Percentiles rank a stretch among this genome's conserved stretches.
Evolutionary conservation across 305 asterid genomes (phyloP).

Genomic region (Stenogyne calaminthoides): DNA sequence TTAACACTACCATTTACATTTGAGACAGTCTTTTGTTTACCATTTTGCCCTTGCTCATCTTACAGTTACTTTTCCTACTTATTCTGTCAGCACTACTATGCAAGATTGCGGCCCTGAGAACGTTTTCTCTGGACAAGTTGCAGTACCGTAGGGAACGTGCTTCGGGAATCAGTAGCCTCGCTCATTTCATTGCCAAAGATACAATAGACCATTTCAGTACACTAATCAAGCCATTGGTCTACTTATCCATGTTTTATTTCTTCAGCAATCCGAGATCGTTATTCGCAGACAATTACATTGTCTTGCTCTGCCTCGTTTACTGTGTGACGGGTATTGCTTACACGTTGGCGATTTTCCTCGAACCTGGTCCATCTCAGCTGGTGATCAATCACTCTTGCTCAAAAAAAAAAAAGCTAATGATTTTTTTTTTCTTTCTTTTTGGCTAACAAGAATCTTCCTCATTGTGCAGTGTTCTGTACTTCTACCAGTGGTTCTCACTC

Average conservation of each 20-base stretch:
- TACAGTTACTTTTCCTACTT: not conserved
- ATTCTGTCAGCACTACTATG: slow-evolving; percentile 67
- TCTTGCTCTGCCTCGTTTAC: slow-evolving; percentile 77
- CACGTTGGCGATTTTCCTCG: slow-evolving; percentile 74
- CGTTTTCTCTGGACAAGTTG: slow-evolving; percentile 78
- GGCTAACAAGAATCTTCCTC: slow-evolving; percentile 8
- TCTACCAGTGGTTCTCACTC: slow-evolving; percentile 91
- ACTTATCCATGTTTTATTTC: slow-evolving; percentile 85
- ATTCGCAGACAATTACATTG: slow-evolving; percentile 69
- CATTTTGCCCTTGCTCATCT: not conserved
- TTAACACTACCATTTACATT: not conserved
- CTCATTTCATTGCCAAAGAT: slow-evolving; percentile 89
- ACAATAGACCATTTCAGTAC: slow-evolving; percentile 82
- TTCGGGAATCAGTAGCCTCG: slow-evolving; percentile 95
- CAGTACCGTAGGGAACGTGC: slow-evolving; percentile 86
- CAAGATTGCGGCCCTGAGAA: slow-evolving; percentile 86
- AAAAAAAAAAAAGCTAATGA: not conserved
- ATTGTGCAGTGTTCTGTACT: slow-evolving; percentile 82
- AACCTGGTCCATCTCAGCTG: slow-evolving; percentile 92
- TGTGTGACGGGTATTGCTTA: slow-evolving; percentile 94
- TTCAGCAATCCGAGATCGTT: slow-evolving; percentile 92
- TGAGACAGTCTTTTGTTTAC: not conserved
- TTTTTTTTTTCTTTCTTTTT: not conserved
- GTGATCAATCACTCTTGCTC: slow-evolving; percentile 37
- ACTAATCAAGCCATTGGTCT: slow-evolving; percentile 84